These are phyloP conservation scores for Plasmodium knowlesi DNA, from an alignment of 169 alveolate genomes.

Conservation along the genomic window DNA sequence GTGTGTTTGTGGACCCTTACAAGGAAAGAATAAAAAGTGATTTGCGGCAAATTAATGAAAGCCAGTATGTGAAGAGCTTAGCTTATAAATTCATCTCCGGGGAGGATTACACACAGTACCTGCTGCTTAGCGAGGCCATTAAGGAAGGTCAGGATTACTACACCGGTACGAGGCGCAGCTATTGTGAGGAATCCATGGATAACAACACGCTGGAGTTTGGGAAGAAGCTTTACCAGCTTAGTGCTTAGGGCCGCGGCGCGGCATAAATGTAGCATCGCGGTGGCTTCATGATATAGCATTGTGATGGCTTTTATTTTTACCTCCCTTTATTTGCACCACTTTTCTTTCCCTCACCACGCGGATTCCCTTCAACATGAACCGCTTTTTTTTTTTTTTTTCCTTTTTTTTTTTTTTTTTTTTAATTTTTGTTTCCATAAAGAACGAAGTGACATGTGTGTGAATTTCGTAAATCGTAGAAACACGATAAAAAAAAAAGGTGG, in stretches of 20 bases:
- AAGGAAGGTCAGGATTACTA: constrained; percentile 36
- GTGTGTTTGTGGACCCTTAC: constrained; percentile 70
- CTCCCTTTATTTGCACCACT: neutral
- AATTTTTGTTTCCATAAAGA: constrained; percentile 32
- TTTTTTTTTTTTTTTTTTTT: neutral
- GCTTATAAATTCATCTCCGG: constrained; percentile 66
- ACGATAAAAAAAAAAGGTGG: neutral
- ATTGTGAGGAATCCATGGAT: constrained; percentile 52
- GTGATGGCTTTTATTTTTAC: neutral
- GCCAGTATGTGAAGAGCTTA: constrained; percentile 43
- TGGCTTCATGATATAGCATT: neutral
- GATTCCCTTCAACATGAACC: neutral
- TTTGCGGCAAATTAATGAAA: constrained; percentile 62
- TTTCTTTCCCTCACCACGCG: neutral
- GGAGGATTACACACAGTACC: constrained; percentile 63
- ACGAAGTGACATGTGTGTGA: constrained; percentile 18
- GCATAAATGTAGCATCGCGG: too few species aligned
- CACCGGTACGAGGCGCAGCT: constrained; percentile 16
- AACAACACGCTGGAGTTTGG: constrained; percentile 47
- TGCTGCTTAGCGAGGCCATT: constrained; percentile 32
- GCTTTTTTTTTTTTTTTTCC: neutral
- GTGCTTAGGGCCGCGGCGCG: too few species aligned
- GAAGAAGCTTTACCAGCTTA: constrained; percentile 39
- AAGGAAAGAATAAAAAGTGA: constrained; percentile 67
- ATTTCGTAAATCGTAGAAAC: constrained; percentile 26